Evolutionary conservation across 2,329 filamentous ascomycete genomes (phyloP).

Genomic region (Verruconis gallopava): DNA sequence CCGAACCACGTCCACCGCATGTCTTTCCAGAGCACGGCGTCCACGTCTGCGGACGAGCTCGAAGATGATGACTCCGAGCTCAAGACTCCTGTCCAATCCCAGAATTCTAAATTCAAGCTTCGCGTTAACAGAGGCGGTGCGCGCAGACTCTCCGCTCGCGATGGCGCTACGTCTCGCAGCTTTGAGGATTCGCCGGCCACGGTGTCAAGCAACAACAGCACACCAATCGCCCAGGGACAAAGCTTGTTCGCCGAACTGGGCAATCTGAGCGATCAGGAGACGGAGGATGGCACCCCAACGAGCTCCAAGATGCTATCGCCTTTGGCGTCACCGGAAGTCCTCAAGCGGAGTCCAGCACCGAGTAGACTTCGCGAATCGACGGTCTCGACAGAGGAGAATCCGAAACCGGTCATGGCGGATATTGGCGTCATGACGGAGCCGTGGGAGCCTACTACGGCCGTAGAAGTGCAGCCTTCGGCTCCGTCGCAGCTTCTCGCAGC

Average conservation of each 20-base stretch:
- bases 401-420: conserved; percentile 2
- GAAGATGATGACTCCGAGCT: conserved; percentile 45
- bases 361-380: conserved; percentile 5
- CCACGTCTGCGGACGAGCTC: conserved; percentile 68
- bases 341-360: conserved; percentile 9
- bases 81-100: conserved; percentile 50
- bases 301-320: conserved; percentile 6
- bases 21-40: conserved; percentile 79
- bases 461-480: conserved; percentile 28
- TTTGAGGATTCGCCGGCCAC: conserved; percentile 46
- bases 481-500: conserved; percentile 1
- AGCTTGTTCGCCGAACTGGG: conserved; percentile 42
- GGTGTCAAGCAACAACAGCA: conserved; percentile 33
- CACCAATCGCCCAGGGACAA: conserved; percentile 38
- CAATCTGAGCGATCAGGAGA: conserved; percentile 16
- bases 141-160: conserved; percentile 22
- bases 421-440: conserved; percentile 10
- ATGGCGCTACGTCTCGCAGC: conserved; percentile 33
- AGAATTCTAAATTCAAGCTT: conserved; percentile 58
- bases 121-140: conserved; percentile 52
- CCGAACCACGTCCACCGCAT: conserved; percentile 33
- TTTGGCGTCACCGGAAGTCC: conserved; percentile 17
- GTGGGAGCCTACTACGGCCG: conserved; percentile 17
- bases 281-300: conserved; percentile 15
- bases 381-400: conserved; percentile 13